Conservation (phyloP, 176 grass and related monocot species). For the Carex scoparia region DNA sequence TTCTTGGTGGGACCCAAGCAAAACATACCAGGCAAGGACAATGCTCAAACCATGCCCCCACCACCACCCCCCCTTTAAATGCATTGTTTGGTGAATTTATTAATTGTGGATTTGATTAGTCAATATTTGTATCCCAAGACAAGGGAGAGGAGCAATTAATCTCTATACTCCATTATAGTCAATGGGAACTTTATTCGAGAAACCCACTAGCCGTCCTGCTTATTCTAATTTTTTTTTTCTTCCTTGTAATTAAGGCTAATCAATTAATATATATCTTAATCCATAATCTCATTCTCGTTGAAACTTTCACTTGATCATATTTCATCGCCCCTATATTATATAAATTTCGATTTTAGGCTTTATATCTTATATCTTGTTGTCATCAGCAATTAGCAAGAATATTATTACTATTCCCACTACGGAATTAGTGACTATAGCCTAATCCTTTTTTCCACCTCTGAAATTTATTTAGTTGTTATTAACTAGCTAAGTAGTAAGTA, state of each 20-base stretch:
- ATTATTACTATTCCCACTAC: too few species aligned
- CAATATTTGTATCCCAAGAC: constrained; percentile 26
- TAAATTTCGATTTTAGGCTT: background rate
- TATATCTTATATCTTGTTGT: background rate
- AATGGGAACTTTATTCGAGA: background rate
- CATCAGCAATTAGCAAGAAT: background rate
- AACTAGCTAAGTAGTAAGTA: too few species aligned
- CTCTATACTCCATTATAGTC: constrained; percentile 17
- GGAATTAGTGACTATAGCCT: too few species aligned
- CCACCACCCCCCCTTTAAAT: constrained; percentile 30
- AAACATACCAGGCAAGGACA: constrained; percentile 43
- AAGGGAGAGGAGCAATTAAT: constrained; percentile 8
- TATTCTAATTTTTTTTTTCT: background rate
- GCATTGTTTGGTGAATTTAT: constrained; percentile 16
- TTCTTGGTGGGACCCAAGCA: constrained; percentile 39
- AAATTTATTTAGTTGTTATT: too few species aligned
- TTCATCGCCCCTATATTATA: background rate
- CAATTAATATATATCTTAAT: background rate
- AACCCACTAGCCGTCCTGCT: background rate
- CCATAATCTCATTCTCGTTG: background rate
- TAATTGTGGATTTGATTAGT: constrained; percentile 10
- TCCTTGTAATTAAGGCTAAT: background rate
- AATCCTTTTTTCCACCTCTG: too few species aligned
- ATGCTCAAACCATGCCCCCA: constrained; percentile 36
- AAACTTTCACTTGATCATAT: background rate